Conservation (phyloP, 345 rosid genomes). For the Eucalyptus globulus region DNA sequence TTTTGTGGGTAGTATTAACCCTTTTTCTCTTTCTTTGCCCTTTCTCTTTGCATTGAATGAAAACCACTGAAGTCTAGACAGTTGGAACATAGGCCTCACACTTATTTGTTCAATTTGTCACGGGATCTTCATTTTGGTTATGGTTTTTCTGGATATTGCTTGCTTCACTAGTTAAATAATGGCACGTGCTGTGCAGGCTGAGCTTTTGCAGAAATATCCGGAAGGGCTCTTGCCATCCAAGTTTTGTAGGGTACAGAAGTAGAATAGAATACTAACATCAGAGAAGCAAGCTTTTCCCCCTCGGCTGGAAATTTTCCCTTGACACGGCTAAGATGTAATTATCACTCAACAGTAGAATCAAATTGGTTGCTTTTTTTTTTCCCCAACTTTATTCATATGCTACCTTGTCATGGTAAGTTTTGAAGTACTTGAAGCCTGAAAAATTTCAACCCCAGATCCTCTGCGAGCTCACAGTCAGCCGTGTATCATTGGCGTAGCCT, state of each 20-base stretch:
- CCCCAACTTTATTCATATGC: not conserved
- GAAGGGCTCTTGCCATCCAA: conserved; percentile 2
- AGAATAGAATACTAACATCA: conserved; percentile 6
- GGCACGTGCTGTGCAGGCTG: conserved; percentile 12
- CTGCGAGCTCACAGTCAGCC: not conserved
- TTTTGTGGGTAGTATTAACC: too few species aligned
- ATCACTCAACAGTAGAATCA: not conserved
- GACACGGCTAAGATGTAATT: conserved; percentile 34
- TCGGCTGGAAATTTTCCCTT: not conserved
- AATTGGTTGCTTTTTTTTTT: not conserved
- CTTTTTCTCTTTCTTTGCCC: not conserved
- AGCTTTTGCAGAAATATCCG: not conserved
- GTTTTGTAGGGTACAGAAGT: not conserved
- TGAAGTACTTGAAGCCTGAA: not conserved
- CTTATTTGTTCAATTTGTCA: not conserved
- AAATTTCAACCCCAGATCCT: not conserved
- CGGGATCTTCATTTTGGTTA: not conserved
- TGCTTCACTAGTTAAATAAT: not conserved
- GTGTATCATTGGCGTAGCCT: not conserved
- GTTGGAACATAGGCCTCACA: not conserved
- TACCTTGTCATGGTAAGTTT: not conserved
- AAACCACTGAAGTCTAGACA: not conserved
- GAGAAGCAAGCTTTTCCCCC: conserved; percentile 8
- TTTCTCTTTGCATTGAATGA: not conserved
- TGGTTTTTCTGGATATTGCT: not conserved